phyloP scores from a whole-genome alignment of 75 land plant species.

The Selaginella moellendorffii region DNA sequence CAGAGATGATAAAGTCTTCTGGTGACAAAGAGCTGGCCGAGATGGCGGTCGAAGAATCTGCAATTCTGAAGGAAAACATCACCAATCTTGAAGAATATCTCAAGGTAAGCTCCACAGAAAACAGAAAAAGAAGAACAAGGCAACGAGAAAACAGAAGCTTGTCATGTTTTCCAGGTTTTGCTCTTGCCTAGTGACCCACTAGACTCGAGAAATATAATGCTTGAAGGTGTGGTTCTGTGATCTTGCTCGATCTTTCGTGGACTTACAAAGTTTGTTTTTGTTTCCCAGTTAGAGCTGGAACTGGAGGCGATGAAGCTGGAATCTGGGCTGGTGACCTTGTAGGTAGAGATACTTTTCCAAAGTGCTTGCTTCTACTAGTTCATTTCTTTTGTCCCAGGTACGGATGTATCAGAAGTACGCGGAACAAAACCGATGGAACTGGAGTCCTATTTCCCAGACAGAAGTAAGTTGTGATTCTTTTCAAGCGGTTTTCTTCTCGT shows the following conservation, averaged over 20 bases:
- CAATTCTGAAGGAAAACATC: constrained; percentile 30
- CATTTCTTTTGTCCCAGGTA: constrained; percentile 39
- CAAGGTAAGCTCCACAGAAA: constrained; percentile 39
- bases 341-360: constrained; percentile 45
- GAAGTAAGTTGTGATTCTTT: constrained; percentile 46
- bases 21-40: constrained; percentile 77
- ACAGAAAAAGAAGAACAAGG: background rate
- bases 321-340: constrained; percentile 99
- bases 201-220: constrained; percentile 86
- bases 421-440: constrained; percentile 72
- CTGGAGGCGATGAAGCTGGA: constrained; percentile 99
- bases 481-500: no score
- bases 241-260: no score
- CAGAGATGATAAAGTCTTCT: constrained; percentile 11
- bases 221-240: constrained; percentile 50
- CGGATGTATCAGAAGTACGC: constrained; percentile 83
- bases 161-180: constrained; percentile 31
- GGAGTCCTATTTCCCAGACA: constrained; percentile 46
- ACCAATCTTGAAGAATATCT: constrained; percentile 63
- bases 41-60: constrained; percentile 67
- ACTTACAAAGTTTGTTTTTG: background rate
- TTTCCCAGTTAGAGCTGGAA: constrained; percentile 82
- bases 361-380: background rate
- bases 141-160: background rate
- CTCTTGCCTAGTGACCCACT: constrained; percentile 88